Evolutionary conservation across 306 rosid genomes (phyloP), one percentile per base, ranked within the genome.

Genomic region (Dryas drummondii): DNA sequence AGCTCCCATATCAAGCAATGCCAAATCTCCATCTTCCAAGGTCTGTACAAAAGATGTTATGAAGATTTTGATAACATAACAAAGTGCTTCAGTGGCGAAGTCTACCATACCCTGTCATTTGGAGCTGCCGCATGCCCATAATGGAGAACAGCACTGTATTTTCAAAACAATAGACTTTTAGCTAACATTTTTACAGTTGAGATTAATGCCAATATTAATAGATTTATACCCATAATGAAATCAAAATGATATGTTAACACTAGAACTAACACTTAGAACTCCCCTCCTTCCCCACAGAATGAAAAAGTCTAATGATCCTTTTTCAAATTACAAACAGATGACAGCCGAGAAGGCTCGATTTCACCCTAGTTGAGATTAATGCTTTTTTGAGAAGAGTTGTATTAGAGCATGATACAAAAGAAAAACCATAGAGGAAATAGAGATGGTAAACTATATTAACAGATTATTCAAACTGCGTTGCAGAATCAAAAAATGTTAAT

Each of bases 91-190:
- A 73, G 4, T 22, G 61, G 78, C 65, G 50, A 15, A 47, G 62
- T 79, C 26, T 50, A 64, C 4, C 76, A 32, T 86, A 89, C 92
- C 91, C 85, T 87, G 82, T 93, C 97, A 83, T 93, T 93, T 72
- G 98, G 97, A 88, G 98, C 96, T 71, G 90, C 97, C 50, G 97
- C 92, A 87, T 93, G 96, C 68, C 98, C 97, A 47, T 93, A 91
- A 85, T 89, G 98, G 73, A 93, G 98, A 78, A 91, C 92, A 44
- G 96, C 84, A 80, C 97, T 93, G 96, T 80, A 77, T 79, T 75
- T 77, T 46, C 72, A 74, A 80, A 79, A 81, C 67, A 64, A 12
- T 44, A 74, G 13, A 67, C 32, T 3, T 50, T 75, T 77, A 86
- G 79, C 58, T 66, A 75, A 58, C 27, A 71, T 40, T 37, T 50